phyloP scores from a whole-genome alignment of 345 rosid genomes.

The Adansonia digitata region DNA sequence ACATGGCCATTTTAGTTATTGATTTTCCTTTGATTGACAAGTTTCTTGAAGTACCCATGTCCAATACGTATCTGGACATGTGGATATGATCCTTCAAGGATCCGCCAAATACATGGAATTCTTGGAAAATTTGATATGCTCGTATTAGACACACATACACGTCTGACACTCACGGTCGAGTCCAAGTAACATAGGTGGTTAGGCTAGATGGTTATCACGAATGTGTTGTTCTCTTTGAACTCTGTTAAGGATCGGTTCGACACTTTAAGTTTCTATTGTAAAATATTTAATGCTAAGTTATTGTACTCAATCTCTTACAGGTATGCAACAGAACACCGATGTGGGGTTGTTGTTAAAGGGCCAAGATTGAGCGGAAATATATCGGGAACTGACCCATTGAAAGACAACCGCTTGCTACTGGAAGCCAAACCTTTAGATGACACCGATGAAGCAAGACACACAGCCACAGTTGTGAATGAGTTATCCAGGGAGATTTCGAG shows the following conservation, averaged over 20 bases:
- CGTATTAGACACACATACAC: too few relatives aligned
- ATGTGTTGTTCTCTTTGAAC: not conserved
- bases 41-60: too few relatives aligned
- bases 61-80: too few relatives aligned
- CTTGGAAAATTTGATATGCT: too few relatives aligned
- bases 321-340: conserved; percentile 96
- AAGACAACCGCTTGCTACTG: conserved; percentile 75
- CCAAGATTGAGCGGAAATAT: conserved; percentile 87
- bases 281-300: conserved; percentile 1
- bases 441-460: conserved; percentile 80
- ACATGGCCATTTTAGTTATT: not conserved
- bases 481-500: conserved; percentile 73
- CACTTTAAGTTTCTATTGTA: not conserved
- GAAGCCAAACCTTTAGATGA: conserved; percentile 77
- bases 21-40: not conserved
- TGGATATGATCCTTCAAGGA: too few relatives aligned
- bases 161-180: too few relatives aligned
- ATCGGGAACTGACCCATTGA: conserved; percentile 94
- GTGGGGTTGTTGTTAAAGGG: conserved; percentile 96
- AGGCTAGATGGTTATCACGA: not conserved
- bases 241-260: not conserved
- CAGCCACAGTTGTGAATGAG: conserved; percentile 78
- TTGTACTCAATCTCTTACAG: conserved; percentile 28
- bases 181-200: too few relatives aligned
- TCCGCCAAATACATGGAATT: too few relatives aligned